phyloP scores from a whole-genome alignment of 2,329 filamentous ascomycete species.

The Cryphonectria naterciae region DNA sequence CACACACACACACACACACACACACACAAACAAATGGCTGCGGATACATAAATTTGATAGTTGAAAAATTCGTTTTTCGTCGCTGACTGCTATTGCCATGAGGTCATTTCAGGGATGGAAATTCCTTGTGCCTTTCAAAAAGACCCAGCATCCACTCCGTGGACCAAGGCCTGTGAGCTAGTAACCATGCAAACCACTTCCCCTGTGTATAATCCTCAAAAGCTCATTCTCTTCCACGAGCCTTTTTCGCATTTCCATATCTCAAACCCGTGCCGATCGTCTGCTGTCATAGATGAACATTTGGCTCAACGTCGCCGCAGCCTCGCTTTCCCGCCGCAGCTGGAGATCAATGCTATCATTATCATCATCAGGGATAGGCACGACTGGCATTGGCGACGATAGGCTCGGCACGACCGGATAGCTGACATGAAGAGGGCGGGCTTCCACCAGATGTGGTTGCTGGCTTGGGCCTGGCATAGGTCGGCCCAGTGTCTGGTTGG shows the following conservation, averaged over 20 bases:
- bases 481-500: neutral
- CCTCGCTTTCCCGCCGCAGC: conserved; percentile 25
- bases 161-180: neutral
- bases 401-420: neutral
- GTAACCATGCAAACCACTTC: neutral
- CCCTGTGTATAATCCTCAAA: neutral
- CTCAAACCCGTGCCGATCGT: conserved; percentile 17
- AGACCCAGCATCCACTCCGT: neutral
- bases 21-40: neutral
- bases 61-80: neutral
- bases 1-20: no score
- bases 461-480: neutral
- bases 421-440: conserved; percentile 10
- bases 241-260: neutral
- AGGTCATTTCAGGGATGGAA: neutral
- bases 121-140: neutral
- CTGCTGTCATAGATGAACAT: conserved; percentile 22
- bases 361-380: conserved; percentile 2
- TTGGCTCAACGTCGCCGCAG: conserved; percentile 24
- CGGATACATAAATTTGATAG: neutral
- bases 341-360: conserved; percentile 21
- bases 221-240: neutral
- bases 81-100: neutral
- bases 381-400: neutral
- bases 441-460: conserved; percentile 18